Base-by-base conservation (phyloP, 352 stramenopile genomes). In the Pythium brachiatum region DNA sequence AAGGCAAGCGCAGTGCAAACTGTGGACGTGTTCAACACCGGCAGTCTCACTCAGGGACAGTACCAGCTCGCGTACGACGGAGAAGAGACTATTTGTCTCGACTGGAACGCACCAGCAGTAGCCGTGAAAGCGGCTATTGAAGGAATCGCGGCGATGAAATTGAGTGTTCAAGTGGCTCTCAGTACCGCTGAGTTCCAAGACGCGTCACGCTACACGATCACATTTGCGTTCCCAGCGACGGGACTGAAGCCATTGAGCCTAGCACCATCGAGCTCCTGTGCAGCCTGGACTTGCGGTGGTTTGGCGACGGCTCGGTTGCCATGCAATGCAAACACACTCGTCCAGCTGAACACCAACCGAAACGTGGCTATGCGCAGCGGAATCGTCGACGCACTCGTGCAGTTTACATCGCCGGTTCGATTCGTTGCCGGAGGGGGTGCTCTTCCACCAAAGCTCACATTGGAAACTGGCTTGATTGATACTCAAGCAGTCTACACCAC, bases 11-110 rank as follows among this genome's bases (percentile, higher is more conserved):
- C 55, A 0, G 26, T 83, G 1, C 83, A 92, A 38, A 89, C 78
- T 0, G 52, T 92, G 26, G 81, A 89, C 36, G 54, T 92, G 1
- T 84, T 88, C 53, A 83, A 86, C 21, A 52, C 57, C 8, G 70
- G 43, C 18, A 83, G 70, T 31, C 48, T 90, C 20, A 77, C 48
- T 0, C 69, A 84, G 46, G 81, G 83, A 0, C 66, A 81, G 41
- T 92, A 79, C 53, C 69, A 79, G 54, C 58, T 92, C 1, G 48
- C 72, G 7, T 92, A 92, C 44, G 58, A 70, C 11, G 60, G 53
- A 3, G 34, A 59, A 18, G 52, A 70, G 9, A 83, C 81, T 0
- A 9, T n/a, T 0, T 92, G 83, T 20, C 80, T 92, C 7, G 44
- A 60, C 26, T 90, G 81, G 83, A 75, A 90, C 29, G 79, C 78